Conservation (phyloP, 139 green algal genomes). For the Mesotaenium endlicherianum region DNA sequence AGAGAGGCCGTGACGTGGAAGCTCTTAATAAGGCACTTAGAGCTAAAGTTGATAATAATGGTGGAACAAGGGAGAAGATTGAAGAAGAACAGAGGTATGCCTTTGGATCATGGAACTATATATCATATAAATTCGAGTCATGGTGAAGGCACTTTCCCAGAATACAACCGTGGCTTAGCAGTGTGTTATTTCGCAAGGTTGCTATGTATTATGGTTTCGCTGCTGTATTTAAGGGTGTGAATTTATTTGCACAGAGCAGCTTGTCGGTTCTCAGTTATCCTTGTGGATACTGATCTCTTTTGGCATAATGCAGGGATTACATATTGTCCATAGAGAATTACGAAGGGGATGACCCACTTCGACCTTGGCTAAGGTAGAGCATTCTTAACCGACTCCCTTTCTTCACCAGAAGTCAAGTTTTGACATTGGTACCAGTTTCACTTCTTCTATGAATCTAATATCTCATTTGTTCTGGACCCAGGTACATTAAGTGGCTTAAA, state of each 20-base stretch:
- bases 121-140: too few relatives aligned
- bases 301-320: conserved; percentile 21
- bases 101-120: too few relatives aligned
- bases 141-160: too few relatives aligned
- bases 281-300: background rate
- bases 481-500: conserved; percentile 87
- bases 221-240: background rate
- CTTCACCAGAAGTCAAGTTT: background rate
- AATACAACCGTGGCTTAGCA: background rate
- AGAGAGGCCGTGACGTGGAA: conserved; percentile 15
- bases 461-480: conserved; percentile 38
- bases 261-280: background rate
- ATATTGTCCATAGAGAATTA: conserved; percentile 66
- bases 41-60: background rate
- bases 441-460: background rate
- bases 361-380: conserved; percentile 80
- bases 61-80: background rate
- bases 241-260: background rate
- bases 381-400: too few relatives aligned
- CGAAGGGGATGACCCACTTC: conserved; percentile 72
- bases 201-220: background rate
- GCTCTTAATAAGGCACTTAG: conserved; percentile 4
- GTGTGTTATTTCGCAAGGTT: background rate
- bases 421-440: background rate
- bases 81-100: conserved; percentile 37